Percentiles rank a stretch among this genome's conserved stretches.
These are phyloP conservation scores for Nakataea oryzae DNA, from an alignment of 2,329 filamentous ascomycete genomes.

Conservation along the genomic window DNA sequence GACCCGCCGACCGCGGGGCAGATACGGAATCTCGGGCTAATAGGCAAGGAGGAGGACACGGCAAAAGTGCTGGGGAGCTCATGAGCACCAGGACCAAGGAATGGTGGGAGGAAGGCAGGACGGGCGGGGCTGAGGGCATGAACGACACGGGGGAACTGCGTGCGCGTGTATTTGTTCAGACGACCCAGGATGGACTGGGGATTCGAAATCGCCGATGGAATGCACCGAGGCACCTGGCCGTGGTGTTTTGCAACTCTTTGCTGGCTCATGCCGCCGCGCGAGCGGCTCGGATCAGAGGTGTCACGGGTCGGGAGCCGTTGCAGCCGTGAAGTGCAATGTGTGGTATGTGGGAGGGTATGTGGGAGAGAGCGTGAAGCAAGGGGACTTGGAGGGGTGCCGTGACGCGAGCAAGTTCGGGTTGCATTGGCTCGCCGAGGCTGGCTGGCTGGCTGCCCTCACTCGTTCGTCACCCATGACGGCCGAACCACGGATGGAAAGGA, in stretches of 20 bases:
- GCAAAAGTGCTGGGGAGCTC: conserved; percentile 40
- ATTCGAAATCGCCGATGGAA: background rate
- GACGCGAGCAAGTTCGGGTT: background rate
- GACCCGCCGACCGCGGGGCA: conserved; percentile 73
- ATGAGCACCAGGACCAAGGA: conserved; percentile 3
- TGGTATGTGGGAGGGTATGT: too few relatives aligned
- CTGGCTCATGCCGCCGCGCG: background rate
- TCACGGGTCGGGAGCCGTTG: background rate
- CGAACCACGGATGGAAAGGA: background rate
- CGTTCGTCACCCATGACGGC: background rate
- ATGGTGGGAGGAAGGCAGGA: background rate
- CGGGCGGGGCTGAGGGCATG: background rate
- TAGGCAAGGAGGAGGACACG: conserved; percentile 76
- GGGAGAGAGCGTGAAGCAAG: background rate
- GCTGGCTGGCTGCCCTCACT: background rate
- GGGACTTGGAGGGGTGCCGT: background rate
- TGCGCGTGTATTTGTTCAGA: background rate
- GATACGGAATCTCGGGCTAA: conserved; percentile 76
- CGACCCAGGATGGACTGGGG: background rate
- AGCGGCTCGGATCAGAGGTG: background rate
- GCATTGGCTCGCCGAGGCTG: background rate
- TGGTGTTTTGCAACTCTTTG: background rate
- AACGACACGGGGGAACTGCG: background rate
- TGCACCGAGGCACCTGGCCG: background rate
- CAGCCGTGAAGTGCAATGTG: background rate